Evolutionary conservation across 2,329 filamentous ascomycete genomes (phyloP).

Genomic region (Fusarium nelsonii): DNA sequence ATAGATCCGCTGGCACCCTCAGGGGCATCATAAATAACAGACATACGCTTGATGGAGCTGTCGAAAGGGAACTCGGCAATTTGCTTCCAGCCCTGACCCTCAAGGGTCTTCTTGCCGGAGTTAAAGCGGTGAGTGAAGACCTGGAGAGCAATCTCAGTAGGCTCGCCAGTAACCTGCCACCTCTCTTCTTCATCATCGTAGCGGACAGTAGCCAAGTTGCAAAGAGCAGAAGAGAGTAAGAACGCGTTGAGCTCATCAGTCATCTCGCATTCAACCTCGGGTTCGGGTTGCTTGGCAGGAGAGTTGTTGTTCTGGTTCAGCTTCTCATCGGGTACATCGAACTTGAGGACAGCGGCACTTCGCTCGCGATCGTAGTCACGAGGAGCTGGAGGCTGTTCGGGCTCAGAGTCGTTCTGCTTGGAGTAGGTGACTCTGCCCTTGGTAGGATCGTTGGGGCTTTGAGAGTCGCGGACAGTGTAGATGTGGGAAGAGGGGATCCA

Average conservation of each 20-base stretch:
- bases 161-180: constrained; percentile 77
- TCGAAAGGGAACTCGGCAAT: constrained; percentile 83
- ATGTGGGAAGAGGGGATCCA: constrained; percentile 71
- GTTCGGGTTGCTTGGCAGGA: constrained; percentile 42
- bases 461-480: constrained; percentile 71
- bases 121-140: constrained; percentile 79
- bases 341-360: constrained; percentile 70
- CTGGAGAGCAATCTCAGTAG: constrained; percentile 81
- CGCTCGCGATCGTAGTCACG: constrained; percentile 71
- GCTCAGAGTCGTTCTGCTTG: constrained; percentile 51
- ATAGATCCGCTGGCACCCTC: constrained; percentile 55
- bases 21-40: constrained; percentile 74
- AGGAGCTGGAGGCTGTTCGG: constrained; percentile 56
- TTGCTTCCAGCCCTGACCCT: constrained; percentile 69
- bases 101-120: constrained; percentile 66
- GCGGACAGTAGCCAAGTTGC: constrained; percentile 72
- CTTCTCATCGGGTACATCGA: constrained; percentile 72
- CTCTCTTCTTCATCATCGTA: constrained; percentile 65
- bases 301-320: constrained; percentile 54
- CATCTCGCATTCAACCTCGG: constrained; percentile 58
- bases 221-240: constrained; percentile 69
- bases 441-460: constrained; percentile 71
- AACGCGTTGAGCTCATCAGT: constrained; percentile 65
- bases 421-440: constrained; percentile 66
- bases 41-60: constrained; percentile 83